Evolutionary conservation across 805 yeast species (phyloP).

Genomic region (Wickerhamomyces rabaulensis): DNA sequence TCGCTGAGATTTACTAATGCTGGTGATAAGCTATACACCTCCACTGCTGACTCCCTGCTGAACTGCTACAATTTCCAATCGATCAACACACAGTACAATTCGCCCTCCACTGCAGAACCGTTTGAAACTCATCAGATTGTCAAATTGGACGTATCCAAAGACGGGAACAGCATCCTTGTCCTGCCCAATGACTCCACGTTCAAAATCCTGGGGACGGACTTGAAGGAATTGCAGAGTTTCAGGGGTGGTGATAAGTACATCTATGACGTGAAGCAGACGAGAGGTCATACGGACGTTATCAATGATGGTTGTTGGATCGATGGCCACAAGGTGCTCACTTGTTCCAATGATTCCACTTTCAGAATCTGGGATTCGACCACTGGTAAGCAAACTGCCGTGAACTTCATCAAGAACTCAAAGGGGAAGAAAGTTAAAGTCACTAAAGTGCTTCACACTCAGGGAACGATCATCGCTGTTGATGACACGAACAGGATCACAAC

Average conservation of each 20-base stretch:
- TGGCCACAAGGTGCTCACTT: constrained; percentile 12
- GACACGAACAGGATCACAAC: constrained; percentile 6
- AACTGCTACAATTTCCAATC: constrained; percentile 29
- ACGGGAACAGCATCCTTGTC: constrained; percentile 1
- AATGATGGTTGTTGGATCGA: constrained; percentile 20
- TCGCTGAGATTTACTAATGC: constrained; percentile 20
- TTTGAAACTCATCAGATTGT: constrained; percentile 11
- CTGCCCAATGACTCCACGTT: constrained; percentile 15
- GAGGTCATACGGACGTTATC: constrained; percentile 22
- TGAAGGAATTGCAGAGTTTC: constrained; percentile 12
- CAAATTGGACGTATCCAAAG: constrained; percentile 3
- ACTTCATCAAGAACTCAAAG: constrained; percentile 12
- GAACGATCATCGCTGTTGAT: constrained; percentile 9
- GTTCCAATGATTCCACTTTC: constrained; percentile 23
- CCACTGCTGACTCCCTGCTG: constrained; percentile 23
- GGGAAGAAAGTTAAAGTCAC: constrained; percentile 13
- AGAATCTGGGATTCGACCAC: constrained; percentile 21
- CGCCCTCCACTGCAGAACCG: constrained; percentile 11
- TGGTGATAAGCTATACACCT: constrained; percentile 24
- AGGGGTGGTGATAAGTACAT: constrained; percentile 21
- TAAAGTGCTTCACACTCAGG: constrained; percentile 1
- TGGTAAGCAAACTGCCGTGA: constrained; percentile 13
- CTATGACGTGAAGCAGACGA: constrained; percentile 23
- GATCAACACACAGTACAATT: constrained; percentile 20
- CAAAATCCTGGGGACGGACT: constrained; percentile 11